These are phyloP conservation scores for Sphaerostilbella broomeana DNA, from an alignment of 2,329 filamentous ascomycete genomes.

Conservation along the genomic window DNA sequence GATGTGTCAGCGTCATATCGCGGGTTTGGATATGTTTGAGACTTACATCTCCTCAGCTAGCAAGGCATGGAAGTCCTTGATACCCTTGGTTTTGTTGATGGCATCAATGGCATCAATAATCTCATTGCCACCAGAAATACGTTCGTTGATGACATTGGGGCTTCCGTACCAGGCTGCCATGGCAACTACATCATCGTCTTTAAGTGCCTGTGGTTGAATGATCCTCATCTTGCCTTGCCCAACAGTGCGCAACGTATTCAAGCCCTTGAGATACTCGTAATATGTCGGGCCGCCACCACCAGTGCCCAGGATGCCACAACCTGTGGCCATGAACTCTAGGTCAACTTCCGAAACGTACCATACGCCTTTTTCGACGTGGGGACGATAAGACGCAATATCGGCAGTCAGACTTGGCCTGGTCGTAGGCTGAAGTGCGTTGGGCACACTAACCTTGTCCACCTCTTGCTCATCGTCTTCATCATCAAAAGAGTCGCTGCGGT, in stretches of 20 bases:
- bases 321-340: conserved; percentile 30
- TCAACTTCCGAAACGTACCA: conserved; percentile 34
- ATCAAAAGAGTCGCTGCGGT: background rate
- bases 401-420: conserved; percentile 26
- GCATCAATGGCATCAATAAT: conserved; percentile 32
- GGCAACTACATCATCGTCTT: conserved; percentile 33
- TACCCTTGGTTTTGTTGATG: conserved; percentile 27
- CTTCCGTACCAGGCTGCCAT: conserved; percentile 41
- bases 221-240: conserved; percentile 33
- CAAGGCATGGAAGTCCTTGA: conserved; percentile 27
- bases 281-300: conserved; percentile 32
- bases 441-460: conserved; percentile 22
- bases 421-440: conserved; percentile 23
- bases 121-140: conserved; percentile 30
- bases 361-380: conserved; percentile 24
- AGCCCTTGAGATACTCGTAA: conserved; percentile 38
- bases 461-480: conserved; percentile 19
- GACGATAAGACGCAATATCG: conserved; percentile 25
- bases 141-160: conserved; percentile 35
- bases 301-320: conserved; percentile 31
- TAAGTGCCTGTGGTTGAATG: conserved; percentile 30
- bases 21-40: too few species aligned
- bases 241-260: conserved; percentile 31
- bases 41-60: conserved; percentile 34
- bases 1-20: too few species aligned